These are phyloP conservation scores for Globisporangium uncinulatum DNA, from an alignment of 352 stramenopile species.

Conservation along the genomic window DNA sequence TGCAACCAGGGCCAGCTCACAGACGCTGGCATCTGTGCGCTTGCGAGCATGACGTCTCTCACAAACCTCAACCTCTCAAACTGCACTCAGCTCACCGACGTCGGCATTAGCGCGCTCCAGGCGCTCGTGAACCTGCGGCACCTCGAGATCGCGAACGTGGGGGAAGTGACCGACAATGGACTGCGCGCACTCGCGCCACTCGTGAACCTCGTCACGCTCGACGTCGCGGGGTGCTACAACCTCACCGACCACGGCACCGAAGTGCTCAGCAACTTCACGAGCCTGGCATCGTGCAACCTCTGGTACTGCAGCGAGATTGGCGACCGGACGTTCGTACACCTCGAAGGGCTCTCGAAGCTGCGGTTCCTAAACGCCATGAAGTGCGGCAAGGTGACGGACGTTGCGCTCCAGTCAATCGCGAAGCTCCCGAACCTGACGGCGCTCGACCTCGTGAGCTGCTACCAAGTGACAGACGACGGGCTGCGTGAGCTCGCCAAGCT, in stretches of 20 bases:
- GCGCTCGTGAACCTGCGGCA: constrained; percentile 55
- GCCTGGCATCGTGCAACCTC: constrained; percentile 64
- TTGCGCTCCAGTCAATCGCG: constrained; percentile 35
- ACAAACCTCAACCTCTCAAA: constrained; percentile 74
- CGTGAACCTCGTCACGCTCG: constrained; percentile 48
- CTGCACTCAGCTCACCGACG: constrained; percentile 70
- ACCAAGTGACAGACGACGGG: constrained; percentile 53
- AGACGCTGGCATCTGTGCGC: constrained; percentile 44
- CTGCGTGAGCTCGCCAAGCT: constrained; percentile 33
- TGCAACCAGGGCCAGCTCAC: constrained; percentile 75
- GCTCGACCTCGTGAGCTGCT: constrained; percentile 77
- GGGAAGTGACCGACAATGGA: constrained; percentile 61
- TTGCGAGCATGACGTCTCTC: constrained; percentile 44
- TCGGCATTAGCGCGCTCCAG: constrained; percentile 39
- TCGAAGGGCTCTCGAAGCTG: constrained; percentile 47
- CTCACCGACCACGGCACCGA: constrained; percentile 61
- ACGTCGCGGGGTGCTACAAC: constrained; percentile 78
- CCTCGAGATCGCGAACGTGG: constrained; percentile 73
- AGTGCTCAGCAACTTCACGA: constrained; percentile 46
- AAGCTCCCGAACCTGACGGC: constrained; percentile 51
- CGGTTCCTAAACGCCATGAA: constrained; percentile 82
- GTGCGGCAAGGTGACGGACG: constrained; percentile 64
- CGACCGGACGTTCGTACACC: constrained; percentile 50
- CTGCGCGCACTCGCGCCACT: constrained; percentile 46
- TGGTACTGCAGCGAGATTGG: constrained; percentile 84